Base-by-base conservation (phyloP, 2,329 filamentous ascomycete genomes). In the Tolypocladium amazonense region DNA sequence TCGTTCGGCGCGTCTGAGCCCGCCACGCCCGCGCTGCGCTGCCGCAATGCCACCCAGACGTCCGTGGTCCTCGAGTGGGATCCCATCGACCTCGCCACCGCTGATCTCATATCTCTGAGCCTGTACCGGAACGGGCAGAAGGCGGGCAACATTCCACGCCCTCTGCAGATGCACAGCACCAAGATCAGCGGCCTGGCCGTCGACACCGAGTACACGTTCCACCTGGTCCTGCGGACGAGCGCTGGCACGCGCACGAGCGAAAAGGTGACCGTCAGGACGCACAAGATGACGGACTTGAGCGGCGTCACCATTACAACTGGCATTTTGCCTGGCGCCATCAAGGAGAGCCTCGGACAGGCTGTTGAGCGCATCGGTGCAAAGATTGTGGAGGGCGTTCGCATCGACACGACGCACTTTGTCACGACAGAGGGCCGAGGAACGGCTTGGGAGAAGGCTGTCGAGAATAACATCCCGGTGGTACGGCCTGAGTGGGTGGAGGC, bases 51-150 rank as follows among this genome's bases (percentile, higher is more conserved):
- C 59, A 99, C 94, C 1, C 94, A 99, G 76, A 99, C 94, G n/a
- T 95, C 90, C 35, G 88, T 97, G 54, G 94, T 99, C 43, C 88
- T 99, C 58, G 94, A 97, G 77, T 99, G 94, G 94, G 94, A 97
- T 65, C 91, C 93, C 39, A 89, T 99, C 70, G 84, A 93, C 68
- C 86, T 97, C 56, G 94, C 92, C 27, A 97, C 93, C 6, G 92
- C 94, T 64, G 91, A 94, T 71, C 82, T 97, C 62, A 88, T 94
- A 69, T 93, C 89, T 56, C 83, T 99, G 58, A 91, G 89, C 60
- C 81, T 99, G 57, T 97, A 94, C 76, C 89, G 94, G 73, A 99
- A 99, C 79, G 92, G 91, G 68, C 92, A 92, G 72, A 99, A 97
- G 78, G 93, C 93, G 20, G 94, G 94, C 69, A 93, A 89, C 68